phyloP scores from a whole-genome alignment of 352 stramenopile genomes.

The Pythium brachiatum region DNA sequence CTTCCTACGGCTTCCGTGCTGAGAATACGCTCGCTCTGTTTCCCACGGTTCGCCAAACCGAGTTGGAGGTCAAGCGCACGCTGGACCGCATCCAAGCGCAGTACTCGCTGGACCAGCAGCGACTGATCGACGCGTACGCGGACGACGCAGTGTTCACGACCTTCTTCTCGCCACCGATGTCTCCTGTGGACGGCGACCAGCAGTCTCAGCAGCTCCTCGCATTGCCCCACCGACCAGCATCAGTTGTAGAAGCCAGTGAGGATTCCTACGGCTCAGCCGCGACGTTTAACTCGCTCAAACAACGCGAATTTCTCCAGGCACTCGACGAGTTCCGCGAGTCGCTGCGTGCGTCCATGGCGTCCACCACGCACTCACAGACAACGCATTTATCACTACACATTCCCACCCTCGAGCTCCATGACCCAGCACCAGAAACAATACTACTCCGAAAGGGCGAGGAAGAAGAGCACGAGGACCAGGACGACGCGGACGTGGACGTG shows the following conservation, averaged over 20 bases:
- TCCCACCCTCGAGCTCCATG: background rate
- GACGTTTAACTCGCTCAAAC: conserved; percentile 18
- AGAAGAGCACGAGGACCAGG: background rate
- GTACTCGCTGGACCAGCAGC: conserved; percentile 8
- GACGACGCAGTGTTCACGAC: conserved; percentile 14
- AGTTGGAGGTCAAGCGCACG: conserved; percentile 12
- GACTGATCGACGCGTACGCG: conserved; percentile 11
- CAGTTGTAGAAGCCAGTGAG: background rate
- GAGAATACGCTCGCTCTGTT: background rate
- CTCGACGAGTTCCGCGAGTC: conserved; percentile 49
- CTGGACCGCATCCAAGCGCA: conserved; percentile 18
- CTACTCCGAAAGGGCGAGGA: background rate
- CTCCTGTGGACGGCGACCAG: background rate
- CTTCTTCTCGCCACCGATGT: conserved; percentile 1
- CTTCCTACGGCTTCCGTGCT: background rate
- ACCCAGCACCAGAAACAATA: too few relatives aligned
- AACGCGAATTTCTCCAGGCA: conserved; percentile 41
- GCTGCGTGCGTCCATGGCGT: conserved; percentile 22
- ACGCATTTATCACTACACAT: too few relatives aligned
- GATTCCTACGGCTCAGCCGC: background rate
- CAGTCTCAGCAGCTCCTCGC: background rate
- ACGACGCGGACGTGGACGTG: background rate
- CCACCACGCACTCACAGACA: background rate
- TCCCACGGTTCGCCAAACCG: conserved; percentile 3
- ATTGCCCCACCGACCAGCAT: background rate